Percentiles rank a stretch among this genome's conserved stretches.
Conservation (phyloP, 1,284 basidiomycete genomes). For the Cystobasidiaceae sp. region DNA sequence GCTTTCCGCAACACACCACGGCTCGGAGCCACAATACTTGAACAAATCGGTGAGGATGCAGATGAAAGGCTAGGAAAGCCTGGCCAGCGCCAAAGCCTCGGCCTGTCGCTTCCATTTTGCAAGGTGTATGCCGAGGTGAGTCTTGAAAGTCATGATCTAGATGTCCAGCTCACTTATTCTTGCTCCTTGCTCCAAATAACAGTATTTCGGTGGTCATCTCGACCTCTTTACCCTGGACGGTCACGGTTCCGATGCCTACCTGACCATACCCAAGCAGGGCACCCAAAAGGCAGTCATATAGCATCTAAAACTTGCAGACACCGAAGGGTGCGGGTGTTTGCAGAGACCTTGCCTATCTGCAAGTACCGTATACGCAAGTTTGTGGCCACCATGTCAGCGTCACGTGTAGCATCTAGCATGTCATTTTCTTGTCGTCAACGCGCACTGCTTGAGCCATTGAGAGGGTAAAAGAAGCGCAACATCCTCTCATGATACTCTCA, state of each 20-base stretch:
- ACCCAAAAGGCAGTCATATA: slow-evolving; percentile 2
- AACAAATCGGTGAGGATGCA: slow-evolving; percentile 17
- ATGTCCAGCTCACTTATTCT: too few species aligned
- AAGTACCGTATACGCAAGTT: too few species aligned
- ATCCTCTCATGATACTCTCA: too few species aligned
- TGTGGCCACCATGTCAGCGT: too few species aligned
- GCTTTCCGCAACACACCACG: slow-evolving; percentile 37
- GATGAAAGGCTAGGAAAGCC: slow-evolving; percentile 21
- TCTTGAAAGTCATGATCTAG: too few species aligned
- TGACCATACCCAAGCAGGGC: slow-evolving; percentile 37
- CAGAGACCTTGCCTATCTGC: too few species aligned
- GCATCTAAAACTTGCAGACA: too few species aligned
- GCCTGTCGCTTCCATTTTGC: slow-evolving; percentile 39
- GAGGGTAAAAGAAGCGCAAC: too few species aligned
- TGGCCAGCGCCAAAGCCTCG: slow-evolving; percentile 34
- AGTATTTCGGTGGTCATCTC: slow-evolving; percentile 37
- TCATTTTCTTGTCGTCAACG: too few species aligned
- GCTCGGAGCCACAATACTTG: slow-evolving; percentile 33
- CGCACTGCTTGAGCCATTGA: too few species aligned
- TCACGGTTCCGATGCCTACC: slow-evolving; percentile 37
- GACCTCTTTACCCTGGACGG: slow-evolving; percentile 37
- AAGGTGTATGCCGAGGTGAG: slow-evolving; percentile 39
- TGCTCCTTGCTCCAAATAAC: background rate
- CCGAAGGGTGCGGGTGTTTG: too few species aligned
- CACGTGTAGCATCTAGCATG: too few species aligned